Evolutionary conservation across 345 rosid genomes (phyloP).

Genomic region (Physaria fendleri): DNA sequence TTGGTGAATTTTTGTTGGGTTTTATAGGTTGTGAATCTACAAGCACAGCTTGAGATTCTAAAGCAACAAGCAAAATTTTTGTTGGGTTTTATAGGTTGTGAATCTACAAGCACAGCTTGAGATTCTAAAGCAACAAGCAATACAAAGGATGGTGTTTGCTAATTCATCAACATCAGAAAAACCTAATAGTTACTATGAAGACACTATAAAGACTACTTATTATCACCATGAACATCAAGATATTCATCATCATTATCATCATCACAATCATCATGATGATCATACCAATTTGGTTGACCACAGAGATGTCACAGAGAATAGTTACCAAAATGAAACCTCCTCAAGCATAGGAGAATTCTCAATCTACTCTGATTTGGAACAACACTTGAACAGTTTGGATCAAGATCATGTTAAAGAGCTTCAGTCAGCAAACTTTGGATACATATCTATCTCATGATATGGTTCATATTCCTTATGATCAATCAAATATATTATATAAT

Average conservation of each 20-base stretch:
- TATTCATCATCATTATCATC: no score
- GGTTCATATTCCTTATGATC: not conserved
- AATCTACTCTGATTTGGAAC: conserved; percentile 44
- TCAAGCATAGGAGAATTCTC: conserved; percentile 54
- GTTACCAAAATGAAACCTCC: conserved; percentile 34
- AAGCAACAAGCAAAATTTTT: conserved; percentile 81
- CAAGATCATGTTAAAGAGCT: conserved; percentile 54
- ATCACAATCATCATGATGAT: no score
- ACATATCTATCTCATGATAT: conserved; percentile 44
- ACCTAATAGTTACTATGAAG: conserved; percentile 45
- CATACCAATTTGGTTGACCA: conserved; percentile 38
- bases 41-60: conserved; percentile 73
- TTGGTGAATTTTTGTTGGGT: not conserved
- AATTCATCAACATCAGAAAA: conserved; percentile 41
- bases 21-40: conserved; percentile 80
- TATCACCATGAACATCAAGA: conserved; percentile 35
- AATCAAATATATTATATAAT: conserved; percentile 17
- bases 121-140: conserved; percentile 73
- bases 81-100: conserved; percentile 76
- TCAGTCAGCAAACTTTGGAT: conserved; percentile 54
- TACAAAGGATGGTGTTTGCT: conserved; percentile 42
- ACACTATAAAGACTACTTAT: no score
- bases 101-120: conserved; percentile 82
- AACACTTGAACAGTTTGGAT: conserved; percentile 40
- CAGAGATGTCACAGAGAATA: conserved; percentile 24